These are phyloP conservation scores for Orbilia javanica DNA, from an alignment of 2,329 filamentous ascomycete genomes.

Conservation along the genomic window DNA sequence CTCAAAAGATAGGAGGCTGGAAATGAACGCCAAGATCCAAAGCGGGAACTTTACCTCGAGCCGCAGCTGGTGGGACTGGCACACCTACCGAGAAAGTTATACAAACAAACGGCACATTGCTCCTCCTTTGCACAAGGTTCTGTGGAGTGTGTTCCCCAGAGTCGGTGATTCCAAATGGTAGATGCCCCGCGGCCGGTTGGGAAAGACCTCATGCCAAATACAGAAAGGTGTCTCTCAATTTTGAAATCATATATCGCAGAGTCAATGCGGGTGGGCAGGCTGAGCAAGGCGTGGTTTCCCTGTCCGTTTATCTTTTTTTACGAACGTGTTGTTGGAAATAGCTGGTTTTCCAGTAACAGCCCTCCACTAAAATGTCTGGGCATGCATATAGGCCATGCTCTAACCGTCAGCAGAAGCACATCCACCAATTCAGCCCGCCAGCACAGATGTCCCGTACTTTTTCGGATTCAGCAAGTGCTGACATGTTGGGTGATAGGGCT, in stretches of 20 bases:
- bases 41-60: conserved; percentile 2
- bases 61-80: conserved; percentile 4
- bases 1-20: conserved; percentile 23
- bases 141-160: neutral
- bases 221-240: conserved; percentile 33
- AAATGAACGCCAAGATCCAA: conserved; percentile 21
- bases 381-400: conserved; percentile 26
- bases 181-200: neutral
- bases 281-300: conserved; percentile 27
- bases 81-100: neutral
- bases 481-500: conserved; percentile 8
- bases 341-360: conserved; percentile 11
- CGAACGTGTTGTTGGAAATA: conserved; percentile 42
- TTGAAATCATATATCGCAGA: conserved; percentile 9
- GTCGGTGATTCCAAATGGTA: conserved; percentile 19
- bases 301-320: neutral
- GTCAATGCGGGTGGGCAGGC: conserved; percentile 13
- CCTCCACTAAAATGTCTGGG: conserved; percentile 27
- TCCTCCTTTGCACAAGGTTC: neutral
- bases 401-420: conserved; percentile 27
- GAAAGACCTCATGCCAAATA: conserved; percentile 21
- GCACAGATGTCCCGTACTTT: conserved; percentile 28
- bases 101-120: neutral
- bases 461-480: conserved; percentile 53
- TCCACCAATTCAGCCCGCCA: conserved; percentile 44